phyloP scores from a whole-genome alignment of 148 eudicot genomes.

The Pouteria glomerata region DNA sequence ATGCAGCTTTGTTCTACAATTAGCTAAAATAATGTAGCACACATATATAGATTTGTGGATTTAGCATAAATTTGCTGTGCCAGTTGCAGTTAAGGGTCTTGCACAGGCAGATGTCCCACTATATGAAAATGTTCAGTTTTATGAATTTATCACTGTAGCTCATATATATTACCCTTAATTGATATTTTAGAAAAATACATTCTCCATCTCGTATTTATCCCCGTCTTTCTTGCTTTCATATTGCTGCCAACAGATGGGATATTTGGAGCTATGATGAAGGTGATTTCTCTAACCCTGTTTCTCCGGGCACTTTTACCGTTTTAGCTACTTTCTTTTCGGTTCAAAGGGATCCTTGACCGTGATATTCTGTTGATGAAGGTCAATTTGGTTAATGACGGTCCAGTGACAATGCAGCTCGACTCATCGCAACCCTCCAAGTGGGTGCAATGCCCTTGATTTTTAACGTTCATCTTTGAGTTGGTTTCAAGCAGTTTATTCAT shows the following conservation, averaged over 20 bases:
- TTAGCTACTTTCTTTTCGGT: neutral
- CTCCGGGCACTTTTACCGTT: neutral
- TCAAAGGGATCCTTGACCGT: neutral
- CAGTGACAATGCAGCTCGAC: conserved; percentile 93
- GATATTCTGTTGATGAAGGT: conserved; percentile 41
- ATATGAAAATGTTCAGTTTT: neutral
- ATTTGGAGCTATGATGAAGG: conserved; percentile 99
- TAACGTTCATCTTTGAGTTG: neutral
- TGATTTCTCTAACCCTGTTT: conserved; percentile 17
- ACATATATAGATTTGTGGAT: too few relatives aligned
- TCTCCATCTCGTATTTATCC: neutral
- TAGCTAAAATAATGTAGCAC: too few relatives aligned
- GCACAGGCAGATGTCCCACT: neutral
- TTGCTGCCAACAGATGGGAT: conserved; percentile 63
- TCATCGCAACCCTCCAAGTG: conserved; percentile 69
- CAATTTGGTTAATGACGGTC: conserved; percentile 89
- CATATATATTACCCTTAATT: neutral
- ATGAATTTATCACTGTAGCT: neutral
- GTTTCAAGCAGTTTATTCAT: neutral
- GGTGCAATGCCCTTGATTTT: conserved; percentile 5
- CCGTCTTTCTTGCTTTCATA: conserved; percentile 2
- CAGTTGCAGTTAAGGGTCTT: neutral
- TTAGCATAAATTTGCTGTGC: too few relatives aligned
- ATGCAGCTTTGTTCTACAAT: too few relatives aligned
- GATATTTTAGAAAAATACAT: neutral